Conservation (phyloP, 768 basidiomycete genomes). For the Hirschioporus abietinus region DNA sequence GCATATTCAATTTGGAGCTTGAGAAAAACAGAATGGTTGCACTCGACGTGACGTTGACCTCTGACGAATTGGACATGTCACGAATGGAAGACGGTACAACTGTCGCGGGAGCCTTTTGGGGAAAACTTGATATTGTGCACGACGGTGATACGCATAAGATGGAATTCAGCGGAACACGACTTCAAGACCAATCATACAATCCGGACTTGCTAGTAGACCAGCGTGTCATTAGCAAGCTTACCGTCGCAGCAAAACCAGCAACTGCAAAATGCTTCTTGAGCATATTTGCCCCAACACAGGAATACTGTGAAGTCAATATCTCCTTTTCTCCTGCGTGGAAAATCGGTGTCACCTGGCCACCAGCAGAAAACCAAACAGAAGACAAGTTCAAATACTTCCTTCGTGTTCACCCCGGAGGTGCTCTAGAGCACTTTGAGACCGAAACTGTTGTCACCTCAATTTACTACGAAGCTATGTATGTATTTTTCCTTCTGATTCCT, state of each 20-base stretch:
- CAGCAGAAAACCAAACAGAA: slow-evolving; percentile 57
- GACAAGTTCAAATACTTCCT: slow-evolving; percentile 80
- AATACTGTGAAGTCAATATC: slow-evolving; percentile 78
- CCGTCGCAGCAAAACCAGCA: slow-evolving; percentile 66
- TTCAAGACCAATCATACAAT: slow-evolving; percentile 54
- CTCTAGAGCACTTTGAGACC: slow-evolving; percentile 81
- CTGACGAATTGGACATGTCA: slow-evolving; percentile 86
- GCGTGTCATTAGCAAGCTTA: slow-evolving; percentile 70
- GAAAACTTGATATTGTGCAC: slow-evolving; percentile 80
- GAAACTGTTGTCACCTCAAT: slow-evolving; percentile 74
- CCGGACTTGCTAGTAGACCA: slow-evolving; percentile 73
- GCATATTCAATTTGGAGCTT: slow-evolving; percentile 78
- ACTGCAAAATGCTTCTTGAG: slow-evolving; percentile 74
- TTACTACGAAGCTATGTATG: slow-evolving; percentile 84
- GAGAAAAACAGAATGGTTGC: slow-evolving; percentile 74
- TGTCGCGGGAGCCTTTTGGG: slow-evolving; percentile 85
- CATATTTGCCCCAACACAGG: slow-evolving; percentile 64
- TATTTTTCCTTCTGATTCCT: slow-evolving; percentile 12
- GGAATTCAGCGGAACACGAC: slow-evolving; percentile 78
- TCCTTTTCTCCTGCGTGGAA: slow-evolving; percentile 72
- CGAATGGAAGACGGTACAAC: slow-evolving; percentile 85
- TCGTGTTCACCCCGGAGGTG: slow-evolving; percentile 79
- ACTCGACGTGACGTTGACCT: slow-evolving; percentile 72
- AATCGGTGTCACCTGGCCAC: slow-evolving; percentile 72
- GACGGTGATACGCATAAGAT: slow-evolving; percentile 69